These are phyloP conservation scores for Yarrowia phangngaensis DNA, from an alignment of 805 yeast species.

Conservation along the genomic window DNA sequence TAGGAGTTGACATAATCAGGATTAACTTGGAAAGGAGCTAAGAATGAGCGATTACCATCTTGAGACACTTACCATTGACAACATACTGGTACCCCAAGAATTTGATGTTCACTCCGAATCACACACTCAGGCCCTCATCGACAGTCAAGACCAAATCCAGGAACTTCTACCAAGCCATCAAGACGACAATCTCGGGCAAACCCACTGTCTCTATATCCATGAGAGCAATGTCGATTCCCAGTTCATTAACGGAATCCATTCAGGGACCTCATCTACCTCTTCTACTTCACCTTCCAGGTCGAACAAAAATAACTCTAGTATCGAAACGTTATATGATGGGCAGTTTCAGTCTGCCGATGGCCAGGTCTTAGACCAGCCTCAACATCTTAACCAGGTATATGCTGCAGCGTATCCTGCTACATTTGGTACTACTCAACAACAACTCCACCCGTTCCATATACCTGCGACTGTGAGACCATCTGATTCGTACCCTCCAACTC, in stretches of 20 bases:
- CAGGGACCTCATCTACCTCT: not conserved
- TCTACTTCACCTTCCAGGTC: not conserved
- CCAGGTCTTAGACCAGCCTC: too few species aligned
- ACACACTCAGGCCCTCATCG: too few species aligned
- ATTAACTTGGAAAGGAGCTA: too few species aligned
- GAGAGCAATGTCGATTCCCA: too few species aligned
- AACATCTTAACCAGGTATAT: constrained; percentile 3
- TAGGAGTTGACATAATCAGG: too few species aligned
- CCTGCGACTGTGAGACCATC: not conserved
- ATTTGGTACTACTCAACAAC: not conserved
- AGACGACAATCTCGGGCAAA: too few species aligned
- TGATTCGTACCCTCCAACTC: constrained; percentile 10
- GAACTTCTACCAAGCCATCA: too few species aligned
- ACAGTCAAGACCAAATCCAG: too few species aligned
- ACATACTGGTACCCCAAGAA: not conserved
- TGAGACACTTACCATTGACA: not conserved
- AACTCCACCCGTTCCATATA: too few species aligned
- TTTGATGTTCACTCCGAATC: not conserved
- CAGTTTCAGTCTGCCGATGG: constrained; percentile 6
- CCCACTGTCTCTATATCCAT: too few species aligned
- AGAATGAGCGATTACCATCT: not conserved
- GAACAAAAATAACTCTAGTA: not conserved
- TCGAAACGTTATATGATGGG: not conserved
- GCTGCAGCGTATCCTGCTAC: constrained; percentile 19
- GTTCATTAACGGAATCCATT: too few species aligned